Base-by-base conservation (phyloP, 495 filamentous ascomycete genomes). In the Neurospora hispaniola region DNA sequence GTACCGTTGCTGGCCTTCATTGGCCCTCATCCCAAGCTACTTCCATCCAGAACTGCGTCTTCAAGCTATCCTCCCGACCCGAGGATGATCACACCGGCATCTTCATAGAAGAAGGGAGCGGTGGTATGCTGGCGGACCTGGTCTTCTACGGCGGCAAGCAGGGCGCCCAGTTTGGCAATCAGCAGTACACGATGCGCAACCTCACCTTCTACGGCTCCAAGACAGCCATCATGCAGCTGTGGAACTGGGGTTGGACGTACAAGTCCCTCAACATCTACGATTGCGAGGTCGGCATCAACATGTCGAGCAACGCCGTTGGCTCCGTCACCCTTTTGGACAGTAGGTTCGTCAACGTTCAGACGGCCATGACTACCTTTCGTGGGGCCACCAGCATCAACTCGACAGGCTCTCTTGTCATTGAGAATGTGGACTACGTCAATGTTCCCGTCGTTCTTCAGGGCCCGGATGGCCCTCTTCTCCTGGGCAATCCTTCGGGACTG, bases 1-100 rank as follows among this genome's bases (percentile, higher is more conserved):
- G 82, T 44, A 82, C 80, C 40, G 91, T 89, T 66, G 84, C 90
- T 69, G 93, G 90, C 79, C 92, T 99, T 69, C 96, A 99, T 78
- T 98, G 94, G 94, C 96, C 97, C 75, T 93, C 97, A 1, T 92
- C 92, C 69, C 95, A 98, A 75, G 96, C 95, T 5, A 97, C 94
- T 11, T 91, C 89, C 72, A 82, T 96, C 70, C 93, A 97, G 79
- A 97, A 97, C 79, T 89, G 96, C 71, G 87, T 88, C 43, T 94
- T 98, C 81, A 86, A 90, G 76, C 93, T 97, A 89, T 84, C 79
- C 23, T 35, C 73, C n/a, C 82, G 82, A 8, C 80, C 80, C 5
- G 88, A 86, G 18, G 90, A 86, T 20, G 83, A 89, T 73, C 94
- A 97, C 69, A 85, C 89, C 72, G 92, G 93, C 54, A 78, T 94